These are phyloP conservation scores for Beauveria medogensis DNA, from an alignment of 2,329 filamentous ascomycete species.

Conservation along the genomic window DNA sequence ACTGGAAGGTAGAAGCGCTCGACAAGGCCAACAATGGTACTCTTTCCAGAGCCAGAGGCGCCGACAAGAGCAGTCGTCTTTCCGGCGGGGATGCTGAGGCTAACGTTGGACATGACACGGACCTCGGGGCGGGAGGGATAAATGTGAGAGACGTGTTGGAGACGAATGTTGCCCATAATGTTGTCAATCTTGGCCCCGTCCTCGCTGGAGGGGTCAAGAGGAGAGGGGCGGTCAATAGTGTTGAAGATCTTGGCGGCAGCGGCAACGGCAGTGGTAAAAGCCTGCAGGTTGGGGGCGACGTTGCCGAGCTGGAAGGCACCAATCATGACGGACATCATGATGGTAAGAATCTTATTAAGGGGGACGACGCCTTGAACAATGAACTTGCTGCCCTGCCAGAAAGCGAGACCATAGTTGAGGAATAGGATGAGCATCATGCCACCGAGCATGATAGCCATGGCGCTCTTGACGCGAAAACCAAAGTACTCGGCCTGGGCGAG, in stretches of 20 bases:
- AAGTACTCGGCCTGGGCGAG: slow-evolving; percentile 64
- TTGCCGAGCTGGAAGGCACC: slow-evolving; percentile 88
- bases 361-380: slow-evolving; percentile 57
- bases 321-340: slow-evolving; percentile 86
- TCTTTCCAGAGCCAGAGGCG: slow-evolving; percentile 90
- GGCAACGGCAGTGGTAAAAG: slow-evolving; percentile 74
- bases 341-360: slow-evolving; percentile 68
- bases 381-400: slow-evolving; percentile 79
- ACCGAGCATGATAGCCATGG: slow-evolving; percentile 71
- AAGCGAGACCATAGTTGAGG: slow-evolving; percentile 77
- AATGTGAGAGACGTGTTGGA: slow-evolving; percentile 80
- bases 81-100: slow-evolving; percentile 71
- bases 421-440: slow-evolving; percentile 79
- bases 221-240: slow-evolving; percentile 83
- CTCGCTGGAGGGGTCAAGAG: slow-evolving; percentile 66
- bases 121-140: slow-evolving; percentile 92
- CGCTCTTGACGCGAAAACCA: slow-evolving; percentile 67
- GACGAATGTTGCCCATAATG: slow-evolving; percentile 69
- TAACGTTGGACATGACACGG: slow-evolving; percentile 77
- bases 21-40: slow-evolving; percentile 84
- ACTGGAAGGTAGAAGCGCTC: slow-evolving; percentile 94
- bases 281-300: slow-evolving; percentile 75
- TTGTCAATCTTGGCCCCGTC: slow-evolving; percentile 65
- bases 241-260: slow-evolving; percentile 88
- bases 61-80: slow-evolving; percentile 92